Base-by-base conservation (phyloP, 2,329 filamentous ascomycete species). In the Beauveria medogensis region DNA sequence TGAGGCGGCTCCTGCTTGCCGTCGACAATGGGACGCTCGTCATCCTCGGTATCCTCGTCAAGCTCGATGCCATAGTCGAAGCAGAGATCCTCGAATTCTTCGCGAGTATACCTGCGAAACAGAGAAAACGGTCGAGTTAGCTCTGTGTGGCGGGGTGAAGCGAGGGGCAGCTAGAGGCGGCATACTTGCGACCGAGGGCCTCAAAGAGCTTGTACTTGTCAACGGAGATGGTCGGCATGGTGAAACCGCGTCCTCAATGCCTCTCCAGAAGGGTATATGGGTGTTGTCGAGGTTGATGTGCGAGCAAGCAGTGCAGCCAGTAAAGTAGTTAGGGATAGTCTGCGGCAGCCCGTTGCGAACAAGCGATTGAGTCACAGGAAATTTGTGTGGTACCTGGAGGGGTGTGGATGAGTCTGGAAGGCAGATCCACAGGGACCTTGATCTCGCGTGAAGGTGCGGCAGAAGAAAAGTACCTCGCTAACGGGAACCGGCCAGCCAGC, bases 61-160 rank as follows among this genome's bases (percentile, higher is more conserved):
- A 99, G 84, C 77, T 99, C 94, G 72, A 99, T 95, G 63, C 92
- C 92, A 72, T 96, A 99, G 71, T 99, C 93, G 82, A 99, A 99
- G 77, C 94, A 97, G 68, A 99, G 82, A 72, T 96, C 90, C 75
- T 99, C 94, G 72, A 99, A 99, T 71, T 96, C 91, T 69, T 96
- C 86, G 65, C 91, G 94, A 60, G 93, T 96, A 76, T 90, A 93
- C 67, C 89, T 92, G 63, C 46, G 37, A 47, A 37, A 22, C 24
- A 34, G 46, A 30, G 24, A 48, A 20, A 10, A 59, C n/a, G 43
- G 46, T 63, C 54, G 48, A 62, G 59, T 67, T 64, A 54, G 64
- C 59, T 62, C 62, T 58, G 50, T 46, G 51, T 65, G 55, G 64
- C 63, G 63, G 58, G 61, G 22, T 60, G 57, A 43, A 24, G 47